Base-by-base conservation (phyloP, 2,329 filamentous ascomycete species). In the Neonectria neomacrospora region DNA sequence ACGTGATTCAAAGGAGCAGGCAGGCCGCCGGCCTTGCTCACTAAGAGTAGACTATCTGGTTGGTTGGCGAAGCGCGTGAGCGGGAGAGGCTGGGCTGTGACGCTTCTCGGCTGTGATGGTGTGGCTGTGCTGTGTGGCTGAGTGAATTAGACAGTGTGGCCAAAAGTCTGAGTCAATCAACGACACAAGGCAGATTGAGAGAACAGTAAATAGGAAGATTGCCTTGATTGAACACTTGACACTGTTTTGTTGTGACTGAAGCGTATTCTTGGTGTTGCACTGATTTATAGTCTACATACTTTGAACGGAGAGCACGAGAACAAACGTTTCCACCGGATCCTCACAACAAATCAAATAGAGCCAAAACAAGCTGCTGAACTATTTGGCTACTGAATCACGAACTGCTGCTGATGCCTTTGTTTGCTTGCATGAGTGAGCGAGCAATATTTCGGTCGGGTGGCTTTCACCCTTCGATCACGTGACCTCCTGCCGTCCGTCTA, bases 71-170 rank as follows among this genome's bases (percentile, higher is more conserved):
- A 62, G 65, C 58, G 59, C 63, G 58, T 68, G 56, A 58, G 48
- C 18, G 44, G 42, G 41, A 18, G 64, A 66, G 62, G 65, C 65
- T 67, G 66, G 63, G 56, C 28, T 53, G 34, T 58, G 55, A 50
- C 61, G 61, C 39, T 56, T 16, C 42, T 42, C 54, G 56, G 48
- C 34, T 45, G 48, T 52, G 55, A 57, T 34, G 16, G 42, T 67
- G 71, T 73, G 71, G 71, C 70, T 67, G 63, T 57, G 58, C 32
- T 6, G 20, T 66, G 66, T 70, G 67, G 68, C 37, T 41, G 37
- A 41, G 37, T 11, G 37, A 22, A 26, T 22, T 20, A 12, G 18
- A 23, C 41, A 14, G 10, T 23, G 5, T 23, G 22, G 42, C 12
- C 22, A 45, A 8, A 16, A n/a, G 37, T 18, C 10, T 41, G 16